A percentile compares a stretch with the other conserved stretches of the same genome.
Evolutionary conservation across 1,284 basidiomycete species (phyloP).

Genomic region (Pyrrhoderma noxium): DNA sequence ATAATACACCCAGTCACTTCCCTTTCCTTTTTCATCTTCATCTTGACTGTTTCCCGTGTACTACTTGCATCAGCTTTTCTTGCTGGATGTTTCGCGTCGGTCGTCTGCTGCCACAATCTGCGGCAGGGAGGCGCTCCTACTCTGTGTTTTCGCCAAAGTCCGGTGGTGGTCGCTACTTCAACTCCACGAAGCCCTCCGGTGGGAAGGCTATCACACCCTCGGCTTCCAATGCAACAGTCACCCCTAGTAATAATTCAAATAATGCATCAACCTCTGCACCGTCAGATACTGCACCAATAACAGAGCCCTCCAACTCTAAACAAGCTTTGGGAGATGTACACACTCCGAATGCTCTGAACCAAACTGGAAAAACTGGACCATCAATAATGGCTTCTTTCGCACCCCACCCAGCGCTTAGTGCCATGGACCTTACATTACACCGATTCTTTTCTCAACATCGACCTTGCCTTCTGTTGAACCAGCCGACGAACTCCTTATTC

Average conservation of each 20-base stretch:
- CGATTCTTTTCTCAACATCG: slow-evolving; percentile 75
- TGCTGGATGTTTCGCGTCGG: slow-evolving; percentile 35
- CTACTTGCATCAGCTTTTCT: not conserved
- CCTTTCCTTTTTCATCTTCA: too few relatives aligned
- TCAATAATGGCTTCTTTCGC: slow-evolving; percentile 19
- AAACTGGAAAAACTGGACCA: slow-evolving; percentile 5
- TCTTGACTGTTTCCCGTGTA: too few relatives aligned
- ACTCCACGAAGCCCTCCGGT: slow-evolving; percentile 52
- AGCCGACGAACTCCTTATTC: slow-evolving; percentile 50
- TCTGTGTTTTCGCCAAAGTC: slow-evolving; percentile 73
- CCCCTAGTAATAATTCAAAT: slow-evolving; percentile 24
- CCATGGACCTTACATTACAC: slow-evolving; percentile 66
- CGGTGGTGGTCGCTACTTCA: slow-evolving; percentile 67
- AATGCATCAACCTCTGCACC: slow-evolving; percentile 22
- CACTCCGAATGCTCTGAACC: slow-evolving; percentile 1
- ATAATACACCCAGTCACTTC: too few relatives aligned
- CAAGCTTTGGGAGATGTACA: slow-evolving; percentile 17
- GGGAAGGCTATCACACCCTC: slow-evolving; percentile 39
- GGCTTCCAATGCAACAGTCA: slow-evolving; percentile 26
- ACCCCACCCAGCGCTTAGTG: slow-evolving; percentile 47
- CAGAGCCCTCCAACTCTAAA: slow-evolving; percentile 21
- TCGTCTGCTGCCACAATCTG: slow-evolving; percentile 42
- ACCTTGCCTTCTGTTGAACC: slow-evolving; percentile 58
- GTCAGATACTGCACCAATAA: slow-evolving; percentile 18
- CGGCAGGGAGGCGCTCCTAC: slow-evolving; percentile 49